Conservation (phyloP, 805 yeast genomes). For the Candida alai region DNA sequence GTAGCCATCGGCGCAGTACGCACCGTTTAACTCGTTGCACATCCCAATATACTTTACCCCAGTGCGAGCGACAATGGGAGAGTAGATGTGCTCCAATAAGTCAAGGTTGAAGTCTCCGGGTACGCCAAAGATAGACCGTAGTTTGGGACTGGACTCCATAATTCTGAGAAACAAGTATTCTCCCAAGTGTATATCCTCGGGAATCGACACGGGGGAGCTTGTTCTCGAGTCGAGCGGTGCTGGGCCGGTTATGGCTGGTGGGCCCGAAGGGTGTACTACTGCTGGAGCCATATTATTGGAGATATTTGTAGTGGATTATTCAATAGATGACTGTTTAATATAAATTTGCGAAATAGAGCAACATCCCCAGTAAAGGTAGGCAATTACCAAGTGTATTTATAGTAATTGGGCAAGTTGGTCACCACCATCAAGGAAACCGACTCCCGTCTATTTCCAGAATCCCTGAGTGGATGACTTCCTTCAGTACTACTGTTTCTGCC, state of each 20-base stretch:
- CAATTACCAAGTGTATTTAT: too few species aligned
- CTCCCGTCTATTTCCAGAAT: too few species aligned
- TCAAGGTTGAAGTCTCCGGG: conserved; percentile 76
- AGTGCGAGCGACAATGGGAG: conserved; percentile 32
- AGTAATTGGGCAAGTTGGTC: too few species aligned
- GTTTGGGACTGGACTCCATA: conserved; percentile 46
- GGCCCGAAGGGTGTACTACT: neutral
- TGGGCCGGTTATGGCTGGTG: neutral
- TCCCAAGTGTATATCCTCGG: conserved; percentile 49
- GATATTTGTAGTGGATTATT: too few species aligned
- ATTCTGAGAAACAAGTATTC: conserved; percentile 62
- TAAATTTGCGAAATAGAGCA: too few species aligned
- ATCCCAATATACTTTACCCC: conserved; percentile 70
- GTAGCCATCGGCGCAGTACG: conserved; percentile 90
- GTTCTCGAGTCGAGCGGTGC: neutral
- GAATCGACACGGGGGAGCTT: conserved; percentile 4
- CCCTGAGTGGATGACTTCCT: too few species aligned
- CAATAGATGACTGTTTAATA: too few species aligned
- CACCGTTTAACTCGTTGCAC: conserved; percentile 86
- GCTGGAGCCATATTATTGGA: too few species aligned
- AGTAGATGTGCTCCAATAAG: conserved; percentile 64
- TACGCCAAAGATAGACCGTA: conserved; percentile 62
- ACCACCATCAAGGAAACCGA: too few species aligned
- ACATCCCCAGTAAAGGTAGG: too few species aligned
- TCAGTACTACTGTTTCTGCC: too few species aligned